Evolutionary conservation across 2,329 filamentous ascomycete species (phyloP).

Genomic region (Aureobasidium leucospermi): DNA sequence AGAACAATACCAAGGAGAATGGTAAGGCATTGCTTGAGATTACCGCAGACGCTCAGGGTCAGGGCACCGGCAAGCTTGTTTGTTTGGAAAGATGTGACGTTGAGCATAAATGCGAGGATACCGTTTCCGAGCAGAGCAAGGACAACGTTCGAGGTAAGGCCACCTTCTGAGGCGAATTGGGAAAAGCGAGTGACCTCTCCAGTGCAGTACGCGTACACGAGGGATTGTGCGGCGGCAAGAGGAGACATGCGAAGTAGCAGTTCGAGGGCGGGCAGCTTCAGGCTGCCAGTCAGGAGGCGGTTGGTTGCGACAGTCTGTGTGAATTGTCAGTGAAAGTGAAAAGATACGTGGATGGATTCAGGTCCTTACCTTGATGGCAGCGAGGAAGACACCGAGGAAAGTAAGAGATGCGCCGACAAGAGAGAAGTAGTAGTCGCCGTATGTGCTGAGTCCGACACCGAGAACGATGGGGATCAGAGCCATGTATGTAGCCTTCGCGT

Average conservation of each 20-base stretch:
- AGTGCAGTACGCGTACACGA: conserved; percentile 44
- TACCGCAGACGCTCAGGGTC: conserved; percentile 31
- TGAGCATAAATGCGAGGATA: conserved; percentile 28
- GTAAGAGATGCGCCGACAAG: conserved; percentile 38
- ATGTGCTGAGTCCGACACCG: conserved; percentile 53
- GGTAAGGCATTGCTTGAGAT: conserved; percentile 32
- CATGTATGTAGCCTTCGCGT: conserved; percentile 50
- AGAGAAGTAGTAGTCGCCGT: conserved; percentile 58
- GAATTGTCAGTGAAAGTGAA: neutral
- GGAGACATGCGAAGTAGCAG: conserved; percentile 57
- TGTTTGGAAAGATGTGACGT: conserved; percentile 32
- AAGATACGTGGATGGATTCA: neutral
- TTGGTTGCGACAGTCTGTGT: conserved; percentile 52
- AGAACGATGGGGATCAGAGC: conserved; percentile 54
- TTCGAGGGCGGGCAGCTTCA: conserved; percentile 52
- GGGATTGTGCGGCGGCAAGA: conserved; percentile 49
- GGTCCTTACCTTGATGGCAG: conserved; percentile 35
- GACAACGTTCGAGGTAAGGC: conserved; percentile 20
- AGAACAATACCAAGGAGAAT: conserved; percentile 31
- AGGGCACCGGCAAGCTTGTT: conserved; percentile 33
- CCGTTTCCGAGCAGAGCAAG: conserved; percentile 27
- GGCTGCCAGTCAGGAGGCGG: conserved; percentile 55
- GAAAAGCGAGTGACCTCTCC: conserved; percentile 38
- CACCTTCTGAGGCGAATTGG: conserved; percentile 17
- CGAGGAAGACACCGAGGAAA: conserved; percentile 32